Evolutionary conservation across 2,329 filamentous ascomycete genomes (phyloP).

Genomic region (Penicillium corylophilum): DNA sequence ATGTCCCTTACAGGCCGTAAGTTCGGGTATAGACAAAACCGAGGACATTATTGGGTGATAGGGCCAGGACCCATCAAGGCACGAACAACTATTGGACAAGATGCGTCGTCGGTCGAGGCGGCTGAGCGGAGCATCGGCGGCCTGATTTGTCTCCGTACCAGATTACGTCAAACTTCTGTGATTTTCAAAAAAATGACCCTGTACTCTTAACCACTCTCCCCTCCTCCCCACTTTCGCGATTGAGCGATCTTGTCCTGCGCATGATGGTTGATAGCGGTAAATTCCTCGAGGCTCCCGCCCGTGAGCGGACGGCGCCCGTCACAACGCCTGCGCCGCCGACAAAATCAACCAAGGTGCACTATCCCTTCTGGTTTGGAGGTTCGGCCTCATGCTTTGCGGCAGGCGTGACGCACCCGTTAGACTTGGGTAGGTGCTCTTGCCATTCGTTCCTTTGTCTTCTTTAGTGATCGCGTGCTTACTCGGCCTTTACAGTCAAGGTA

Average conservation of each 20-base stretch:
- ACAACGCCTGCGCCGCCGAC: conserved; percentile 19
- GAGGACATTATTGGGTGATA: conserved; percentile 31
- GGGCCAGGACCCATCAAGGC: background rate
- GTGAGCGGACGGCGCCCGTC: conserved; percentile 17
- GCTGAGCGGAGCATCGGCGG: conserved; percentile 29
- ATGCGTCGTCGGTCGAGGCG: conserved; percentile 14
- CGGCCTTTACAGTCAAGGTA: conserved; percentile 55
- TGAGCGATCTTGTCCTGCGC: conserved; percentile 20
- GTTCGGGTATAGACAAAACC: conserved; percentile 21
- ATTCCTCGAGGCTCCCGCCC: conserved; percentile 28
- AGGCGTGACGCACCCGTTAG: conserved; percentile 86
- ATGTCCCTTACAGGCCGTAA: conserved; percentile 16
- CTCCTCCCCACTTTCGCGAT: conserved; percentile 8
- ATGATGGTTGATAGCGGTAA: conserved; percentile 38
- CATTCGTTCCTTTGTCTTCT: background rate
- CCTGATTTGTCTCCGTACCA: conserved; percentile 36
- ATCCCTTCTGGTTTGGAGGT: conserved; percentile 95
- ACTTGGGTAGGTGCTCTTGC: conserved; percentile 66
- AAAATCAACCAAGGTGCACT: conserved; percentile 48
- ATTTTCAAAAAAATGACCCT: conserved; percentile 13
- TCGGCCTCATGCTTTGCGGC: conserved; percentile 91
- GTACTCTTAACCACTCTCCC: conserved; percentile 2
- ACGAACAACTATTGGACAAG: conserved; percentile 1
- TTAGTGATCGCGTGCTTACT: conserved; percentile 20
- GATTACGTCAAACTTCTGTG: conserved; percentile 21